A percentile compares a stretch with the other conserved stretches of the same genome.
Evolutionary conservation across 192 early-diverging fungal species (phyloP).

Genomic region (Entrophospora sp.): DNA sequence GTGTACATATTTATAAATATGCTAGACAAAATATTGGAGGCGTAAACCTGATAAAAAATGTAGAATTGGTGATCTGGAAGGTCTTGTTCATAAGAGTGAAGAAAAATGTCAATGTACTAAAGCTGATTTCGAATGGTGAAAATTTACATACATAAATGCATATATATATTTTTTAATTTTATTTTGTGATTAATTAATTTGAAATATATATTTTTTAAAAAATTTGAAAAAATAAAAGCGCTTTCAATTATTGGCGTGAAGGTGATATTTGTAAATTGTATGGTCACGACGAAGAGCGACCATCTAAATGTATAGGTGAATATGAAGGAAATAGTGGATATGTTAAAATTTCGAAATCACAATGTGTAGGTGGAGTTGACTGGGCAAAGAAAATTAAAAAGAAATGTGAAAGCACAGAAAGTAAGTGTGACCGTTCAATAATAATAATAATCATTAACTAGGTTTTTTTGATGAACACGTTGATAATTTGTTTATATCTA

Average conservation of each 20-base stretch:
- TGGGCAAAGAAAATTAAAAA: slow-evolving; percentile 52
- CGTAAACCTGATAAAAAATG: slow-evolving; percentile 63
- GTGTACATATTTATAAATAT: background rate
- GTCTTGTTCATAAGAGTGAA: slow-evolving; percentile 35
- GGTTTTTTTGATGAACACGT: background rate
- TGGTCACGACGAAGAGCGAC: slow-evolving; percentile 70
- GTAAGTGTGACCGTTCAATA: background rate
- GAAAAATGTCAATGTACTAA: slow-evolving; percentile 65
- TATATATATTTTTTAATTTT: background rate
- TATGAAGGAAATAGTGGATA: slow-evolving; percentile 79
- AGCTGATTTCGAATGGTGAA: slow-evolving; percentile 80
- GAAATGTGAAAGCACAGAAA: slow-evolving; percentile 55
- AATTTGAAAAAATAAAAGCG: slow-evolving; percentile 27
- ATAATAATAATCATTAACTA: background rate
- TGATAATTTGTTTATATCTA: background rate
- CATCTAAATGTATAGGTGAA: slow-evolving; percentile 52
- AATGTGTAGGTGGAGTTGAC: slow-evolving; percentile 70
- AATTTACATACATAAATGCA: background rate
- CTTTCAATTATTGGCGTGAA: slow-evolving; percentile 69
- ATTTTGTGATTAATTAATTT: background rate
- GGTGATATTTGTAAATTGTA: slow-evolving; percentile 56
- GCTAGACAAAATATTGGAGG: slow-evolving; percentile 59
- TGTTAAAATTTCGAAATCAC: slow-evolving; percentile 59
- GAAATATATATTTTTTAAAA: background rate
- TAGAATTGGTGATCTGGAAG: slow-evolving; percentile 59